Evolutionary conservation across 1,139 yeast species (phyloP), one percentile per base, ranked within the genome.

Genomic region (Saccharomyces hybrid): DNA sequence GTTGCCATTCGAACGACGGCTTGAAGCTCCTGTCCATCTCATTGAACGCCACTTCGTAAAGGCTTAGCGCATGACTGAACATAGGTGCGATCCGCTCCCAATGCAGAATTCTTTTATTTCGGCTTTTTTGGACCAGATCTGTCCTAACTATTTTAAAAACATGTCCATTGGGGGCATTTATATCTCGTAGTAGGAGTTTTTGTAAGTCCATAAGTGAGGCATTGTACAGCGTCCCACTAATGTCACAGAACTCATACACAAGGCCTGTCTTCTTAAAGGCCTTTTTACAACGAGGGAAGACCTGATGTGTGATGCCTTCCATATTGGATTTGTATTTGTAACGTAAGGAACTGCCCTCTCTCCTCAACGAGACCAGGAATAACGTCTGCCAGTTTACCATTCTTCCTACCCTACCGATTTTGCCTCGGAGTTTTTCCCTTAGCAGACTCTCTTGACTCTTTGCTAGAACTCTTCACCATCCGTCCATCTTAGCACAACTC

Each of bases 1-100:
- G 41, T 27, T 51, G 51, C 23, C 51, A 53, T 20, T 51, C 53
- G 27, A 57, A 53, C 5, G 51, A 32, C 5, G 26, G 46, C 4
- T 42, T 44, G 9, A 8, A 38, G 11, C 7, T 7, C 42, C 7
- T 38, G 23, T 38, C 6, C 42, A 38, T 38, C 23, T 3, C 13
- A 11, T 4, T 8, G 1, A 38, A 4, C 23, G 42, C 2, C 13
- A 4, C 23, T 38, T 38, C 42, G 13, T 38, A 38, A 8, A 38
- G 42, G 11, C 42, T 38, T 16, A 38, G n/a, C 25, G 42, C 13
- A 38, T 38, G 42, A 16, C 11, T 11, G 5, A 38, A 38, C 2
- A 38, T 38, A 38, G 42, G 42, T 38, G n/a, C n/a, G 6, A 38
- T 38, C 23, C 7, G 42, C 5, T 38, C 42, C 42, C 42, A 38